These are phyloP conservation scores for Pulveroboletus sp. DNA, from an alignment of 768 basidiomycete genomes.

Conservation along the genomic window DNA sequence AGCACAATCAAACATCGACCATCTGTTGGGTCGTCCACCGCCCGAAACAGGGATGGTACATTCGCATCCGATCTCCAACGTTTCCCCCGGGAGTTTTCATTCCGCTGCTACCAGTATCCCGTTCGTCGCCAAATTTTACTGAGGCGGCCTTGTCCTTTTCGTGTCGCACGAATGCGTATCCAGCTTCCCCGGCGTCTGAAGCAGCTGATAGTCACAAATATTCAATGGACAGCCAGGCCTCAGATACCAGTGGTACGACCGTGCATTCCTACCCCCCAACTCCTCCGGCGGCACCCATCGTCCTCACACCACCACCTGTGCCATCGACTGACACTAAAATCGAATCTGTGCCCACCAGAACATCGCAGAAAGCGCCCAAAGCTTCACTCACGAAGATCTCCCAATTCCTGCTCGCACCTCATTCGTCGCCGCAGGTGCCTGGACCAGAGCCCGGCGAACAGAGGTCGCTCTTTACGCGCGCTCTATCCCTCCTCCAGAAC, in stretches of 20 bases:
- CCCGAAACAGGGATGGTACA: slow-evolving; percentile 82
- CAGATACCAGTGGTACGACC: slow-evolving; percentile 32
- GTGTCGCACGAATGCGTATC: slow-evolving; percentile 44
- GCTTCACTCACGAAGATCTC: slow-evolving; percentile 31
- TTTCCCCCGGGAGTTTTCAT: slow-evolving; percentile 64
- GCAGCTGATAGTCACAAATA: slow-evolving; percentile 13
- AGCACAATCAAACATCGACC: slow-evolving; percentile 67
- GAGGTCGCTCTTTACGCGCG: slow-evolving; percentile 47
- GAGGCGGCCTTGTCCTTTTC: slow-evolving; percentile 52
- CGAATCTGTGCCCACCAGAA: slow-evolving; percentile 4
- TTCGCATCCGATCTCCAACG: slow-evolving; percentile 65
- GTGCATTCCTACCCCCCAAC: slow-evolving; percentile 60
- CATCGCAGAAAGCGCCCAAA: slow-evolving; percentile 7
- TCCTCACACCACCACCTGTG: slow-evolving; percentile 35
- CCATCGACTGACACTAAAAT: slow-evolving; percentile 28
- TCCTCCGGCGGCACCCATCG: slow-evolving; percentile 35
- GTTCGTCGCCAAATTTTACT: slow-evolving; percentile 42
- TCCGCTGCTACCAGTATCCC: slow-evolving; percentile 48
- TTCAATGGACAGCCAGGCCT: slow-evolving; percentile 25
- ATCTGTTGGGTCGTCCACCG: slow-evolving; percentile 75
- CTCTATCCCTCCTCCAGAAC: slow-evolving; percentile 45
- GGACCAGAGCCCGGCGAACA: slow-evolving; percentile 27
- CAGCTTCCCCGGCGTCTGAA: slow-evolving; percentile 20
- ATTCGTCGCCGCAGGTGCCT: slow-evolving; percentile 36
- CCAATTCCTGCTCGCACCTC: slow-evolving; percentile 51